Base-by-base conservation (phyloP, 2,329 filamentous ascomycete species). In the Aureobasidium melanogenum region DNA sequence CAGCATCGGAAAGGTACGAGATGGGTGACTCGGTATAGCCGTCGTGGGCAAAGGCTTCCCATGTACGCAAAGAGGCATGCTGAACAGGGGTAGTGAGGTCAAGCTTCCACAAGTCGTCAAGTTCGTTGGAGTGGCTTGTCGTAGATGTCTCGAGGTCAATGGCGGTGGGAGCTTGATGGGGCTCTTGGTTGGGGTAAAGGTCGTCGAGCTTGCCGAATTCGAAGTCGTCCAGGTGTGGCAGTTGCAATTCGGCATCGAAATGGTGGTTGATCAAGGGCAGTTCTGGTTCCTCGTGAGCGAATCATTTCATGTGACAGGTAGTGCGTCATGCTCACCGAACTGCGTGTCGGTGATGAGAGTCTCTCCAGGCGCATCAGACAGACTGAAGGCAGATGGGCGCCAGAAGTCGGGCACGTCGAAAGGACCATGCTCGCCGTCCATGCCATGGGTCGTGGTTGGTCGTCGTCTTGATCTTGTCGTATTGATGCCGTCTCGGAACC, bases 1-100 rank as follows among this genome's bases (percentile, higher is more conserved):
- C 87, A 30, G 85, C 84, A 72, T 94, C 89, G 2, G 84, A 86
- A 14, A 91, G 74, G 64, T 88, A 86, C 1, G 80, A 72, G 19
- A 54, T 22, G 15, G 36, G 38, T 1, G 71, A 65, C 10, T 76
- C 72, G 5, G 76, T 69, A 5, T 75, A 69, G n/a, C 76, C 70
- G 0, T 73, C 66, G 12, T 73, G 70, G 1, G 79, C 74, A 17
- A 92, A 92, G 1, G 73, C 75, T 65, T 91, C 85, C 89, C 89
- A 94, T 0, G 86, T 87, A 63, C 80, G 82, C 67, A 85, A 84
- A 41, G 63, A 58, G 1, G 70, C 60, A 26, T 70, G 61, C 19
- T 74, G 68, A 6, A 71, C 68, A 26, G 44, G 15, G 0, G 68
- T 68, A 5, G 69, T 69, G n/a, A 71, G 51, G 6, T 74, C 72